Conservation (phyloP, 1,284 basidiomycete species). For the Bjerkandera adusta region DNA sequence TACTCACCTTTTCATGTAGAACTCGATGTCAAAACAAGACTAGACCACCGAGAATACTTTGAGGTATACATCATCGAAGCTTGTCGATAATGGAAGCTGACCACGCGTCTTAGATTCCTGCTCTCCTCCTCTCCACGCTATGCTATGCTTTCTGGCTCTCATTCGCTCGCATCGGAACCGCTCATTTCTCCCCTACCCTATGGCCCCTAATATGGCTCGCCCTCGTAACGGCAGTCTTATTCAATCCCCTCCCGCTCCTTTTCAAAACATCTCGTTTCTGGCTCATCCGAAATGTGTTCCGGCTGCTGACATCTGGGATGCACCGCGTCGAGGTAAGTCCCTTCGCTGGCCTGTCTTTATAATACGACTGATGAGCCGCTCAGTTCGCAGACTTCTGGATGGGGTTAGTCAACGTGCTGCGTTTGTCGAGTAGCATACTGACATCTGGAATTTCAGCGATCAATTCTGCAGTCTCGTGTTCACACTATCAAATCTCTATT, state of each 20-base stretch:
- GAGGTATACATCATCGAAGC: constrained; percentile 46
- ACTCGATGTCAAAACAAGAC: constrained; percentile 69
- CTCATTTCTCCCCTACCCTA: constrained; percentile 44
- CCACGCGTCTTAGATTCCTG: constrained; percentile 59
- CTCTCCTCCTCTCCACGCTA: constrained; percentile 74
- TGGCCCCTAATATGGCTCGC: constrained; percentile 91
- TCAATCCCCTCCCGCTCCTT: constrained; percentile 77
- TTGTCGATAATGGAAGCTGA: neutral
- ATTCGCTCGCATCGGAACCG: constrained; percentile 60
- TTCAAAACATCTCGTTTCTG: constrained; percentile 74
- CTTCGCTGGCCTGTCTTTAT: neutral
- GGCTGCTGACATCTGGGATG: constrained; percentile 69
- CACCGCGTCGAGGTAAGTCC: constrained; percentile 71
- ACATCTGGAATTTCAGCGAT: constrained; percentile 52
- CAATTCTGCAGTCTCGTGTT: constrained; percentile 81
- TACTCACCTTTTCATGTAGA: constrained; percentile 42
- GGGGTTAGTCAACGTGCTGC: constrained; percentile 47
- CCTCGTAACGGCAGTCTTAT: constrained; percentile 56
- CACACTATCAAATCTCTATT: constrained; percentile 71
- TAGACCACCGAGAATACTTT: constrained; percentile 83
- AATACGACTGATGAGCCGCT: neutral
- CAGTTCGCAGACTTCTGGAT: constrained; percentile 84
- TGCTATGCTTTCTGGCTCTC: constrained; percentile 86
- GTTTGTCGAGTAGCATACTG: constrained; percentile 15
- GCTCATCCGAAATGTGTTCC: constrained; percentile 65